Evolutionary conservation across 208 protist species (phyloP).

Genomic region (Trypanosoma conorhini): DNA sequence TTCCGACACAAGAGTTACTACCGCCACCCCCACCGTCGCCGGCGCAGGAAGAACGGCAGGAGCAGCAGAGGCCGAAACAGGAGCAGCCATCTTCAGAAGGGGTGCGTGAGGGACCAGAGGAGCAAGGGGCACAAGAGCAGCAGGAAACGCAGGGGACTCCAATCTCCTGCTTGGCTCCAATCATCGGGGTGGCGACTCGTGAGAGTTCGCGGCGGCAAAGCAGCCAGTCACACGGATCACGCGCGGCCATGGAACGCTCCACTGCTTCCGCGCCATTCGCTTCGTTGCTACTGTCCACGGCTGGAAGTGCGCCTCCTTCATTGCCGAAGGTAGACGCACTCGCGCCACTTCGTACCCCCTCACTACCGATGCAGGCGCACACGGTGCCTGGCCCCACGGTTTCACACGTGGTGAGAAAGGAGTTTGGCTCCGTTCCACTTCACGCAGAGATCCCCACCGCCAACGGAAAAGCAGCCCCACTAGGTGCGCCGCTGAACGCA

Average conservation of each 20-base stretch:
- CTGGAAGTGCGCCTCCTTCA: background rate
- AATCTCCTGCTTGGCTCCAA: background rate
- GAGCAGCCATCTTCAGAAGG: background rate
- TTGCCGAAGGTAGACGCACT: background rate
- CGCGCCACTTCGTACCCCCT: background rate
- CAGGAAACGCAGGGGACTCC: background rate
- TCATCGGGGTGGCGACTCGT: background rate
- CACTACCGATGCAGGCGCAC: background rate
- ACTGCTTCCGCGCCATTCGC: background rate
- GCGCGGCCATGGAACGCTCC: background rate
- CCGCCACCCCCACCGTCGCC: too few relatives aligned
- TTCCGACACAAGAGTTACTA: background rate
- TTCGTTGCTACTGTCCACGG: background rate
- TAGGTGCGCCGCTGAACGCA: background rate
- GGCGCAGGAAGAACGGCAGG: background rate
- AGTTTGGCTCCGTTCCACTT: background rate
- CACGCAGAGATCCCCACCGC: background rate
- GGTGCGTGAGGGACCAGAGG: background rate
- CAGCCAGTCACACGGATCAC: too few relatives aligned
- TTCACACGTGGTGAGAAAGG: background rate
- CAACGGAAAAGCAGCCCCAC: background rate
- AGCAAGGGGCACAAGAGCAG: slow-evolving; percentile 3
- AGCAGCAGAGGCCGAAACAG: background rate
- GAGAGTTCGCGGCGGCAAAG: background rate
- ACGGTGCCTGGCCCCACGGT: background rate